Conservation (phyloP, 352 stramenopile genomes). For the Globisporangium acanthophoron region DNA sequence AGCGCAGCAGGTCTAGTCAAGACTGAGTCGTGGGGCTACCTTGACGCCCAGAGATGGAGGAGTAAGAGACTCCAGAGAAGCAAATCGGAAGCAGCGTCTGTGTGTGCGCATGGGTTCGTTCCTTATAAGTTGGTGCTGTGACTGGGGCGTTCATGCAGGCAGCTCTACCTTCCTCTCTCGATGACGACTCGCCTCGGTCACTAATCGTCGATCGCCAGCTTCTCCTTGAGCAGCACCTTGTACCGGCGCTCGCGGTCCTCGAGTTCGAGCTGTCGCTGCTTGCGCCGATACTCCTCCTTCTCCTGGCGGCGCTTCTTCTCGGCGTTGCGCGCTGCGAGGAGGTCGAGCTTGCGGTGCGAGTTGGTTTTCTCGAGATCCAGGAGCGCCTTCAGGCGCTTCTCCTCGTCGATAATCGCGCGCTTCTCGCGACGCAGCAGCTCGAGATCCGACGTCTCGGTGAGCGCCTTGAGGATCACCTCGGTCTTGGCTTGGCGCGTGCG, state of each 20-base stretch:
- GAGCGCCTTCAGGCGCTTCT: slow-evolving; percentile 90
- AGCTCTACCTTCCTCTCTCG: background rate
- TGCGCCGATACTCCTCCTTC: slow-evolving; percentile 81
- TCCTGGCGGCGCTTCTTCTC: slow-evolving; percentile 89
- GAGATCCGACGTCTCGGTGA: slow-evolving; percentile 88
- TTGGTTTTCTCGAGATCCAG: slow-evolving; percentile 94
- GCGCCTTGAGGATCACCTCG: slow-evolving; percentile 90
- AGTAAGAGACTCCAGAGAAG: too few relatives aligned
- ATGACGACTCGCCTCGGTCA: background rate
- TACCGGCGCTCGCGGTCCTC: slow-evolving; percentile 59
- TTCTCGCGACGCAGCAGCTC: slow-evolving; percentile 91
- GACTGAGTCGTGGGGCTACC: slow-evolving; percentile 1
- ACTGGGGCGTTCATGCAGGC: background rate
- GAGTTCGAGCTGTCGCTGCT: slow-evolving; percentile 59
- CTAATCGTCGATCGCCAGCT: slow-evolving; percentile 58
- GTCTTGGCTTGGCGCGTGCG: slow-evolving; percentile 87
- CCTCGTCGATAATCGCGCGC: slow-evolving; percentile 92
- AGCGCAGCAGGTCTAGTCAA: slow-evolving; percentile 30
- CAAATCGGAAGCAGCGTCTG: slow-evolving; percentile 2
- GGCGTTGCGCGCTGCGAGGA: slow-evolving; percentile 86
- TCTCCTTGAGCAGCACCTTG: slow-evolving; percentile 75
- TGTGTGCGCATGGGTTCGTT: slow-evolving; percentile 6
- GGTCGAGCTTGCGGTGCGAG: slow-evolving; percentile 88
- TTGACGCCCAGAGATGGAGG: too few relatives aligned
- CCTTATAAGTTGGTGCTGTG: background rate